Evolutionary conservation across 148 eudicot species (phyloP), one percentile per base, ranked within the genome.

Genomic region (Rhododendron mucronatum): DNA sequence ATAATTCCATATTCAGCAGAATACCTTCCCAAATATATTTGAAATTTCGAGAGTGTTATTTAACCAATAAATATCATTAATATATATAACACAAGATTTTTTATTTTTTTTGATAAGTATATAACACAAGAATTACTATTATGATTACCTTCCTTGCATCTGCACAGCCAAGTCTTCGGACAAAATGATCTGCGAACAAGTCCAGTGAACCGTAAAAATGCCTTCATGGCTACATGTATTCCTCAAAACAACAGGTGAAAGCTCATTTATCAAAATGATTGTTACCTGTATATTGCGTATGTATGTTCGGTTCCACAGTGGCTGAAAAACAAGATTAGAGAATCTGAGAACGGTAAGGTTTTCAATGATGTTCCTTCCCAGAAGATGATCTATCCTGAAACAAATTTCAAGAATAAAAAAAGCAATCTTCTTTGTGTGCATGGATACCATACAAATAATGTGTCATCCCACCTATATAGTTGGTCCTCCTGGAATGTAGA

Each of bases 271-370:
- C 65, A 4, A 51, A 74, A 85, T 44, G 63, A 86, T 83, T 21
- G 75, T 82, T 83, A 86, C 81, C 86, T 91, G 93, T 80, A 90
- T 88, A 85, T 89, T 91, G 33, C 88, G 85, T 5, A 91, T 57
- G 33, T 88, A 89, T 69, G 90, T 71, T 48, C 91, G 84, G 39
- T 80, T 88, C 89, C 91, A 89, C 26, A 89, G 78, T 86, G 91
- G 91, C 86, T 85, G 90, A 63, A 88, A 90, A 45, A 88, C 88
- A 61, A 89, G 86, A 87, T 89, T 88, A 63, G 90, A 89, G 81
- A 91, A 91, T 45, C 93, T 89, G 28, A 91, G 85, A 45, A 88
- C 91, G 79, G 89, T 88, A 82, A 91, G 90, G 51, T 89, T 91
- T 81, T 88, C 88, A 80, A 91, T 87, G 61, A 89, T 86, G 50